These are phyloP conservation scores for Imleria badia DNA, from an alignment of 768 basidiomycete genomes.

Conservation along the genomic window DNA sequence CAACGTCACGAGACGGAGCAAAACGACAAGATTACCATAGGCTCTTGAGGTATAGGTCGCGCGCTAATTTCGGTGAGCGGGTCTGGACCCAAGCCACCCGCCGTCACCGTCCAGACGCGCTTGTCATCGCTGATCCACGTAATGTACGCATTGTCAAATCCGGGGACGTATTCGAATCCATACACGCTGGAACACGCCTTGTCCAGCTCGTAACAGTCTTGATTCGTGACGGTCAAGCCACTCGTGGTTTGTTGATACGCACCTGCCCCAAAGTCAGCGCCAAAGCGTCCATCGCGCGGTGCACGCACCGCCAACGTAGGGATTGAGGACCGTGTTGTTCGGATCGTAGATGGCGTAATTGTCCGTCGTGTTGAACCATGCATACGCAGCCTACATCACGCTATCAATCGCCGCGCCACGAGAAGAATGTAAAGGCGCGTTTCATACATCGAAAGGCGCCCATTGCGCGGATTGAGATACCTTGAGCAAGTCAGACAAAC, in stretches of 20 bases:
- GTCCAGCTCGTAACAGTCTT: constrained; percentile 46
- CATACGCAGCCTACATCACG: constrained; percentile 41
- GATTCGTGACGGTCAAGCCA: constrained; percentile 36
- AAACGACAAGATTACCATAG: constrained; percentile 45
- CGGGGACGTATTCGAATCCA: constrained; percentile 54
- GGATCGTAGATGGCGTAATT: constrained; percentile 39
- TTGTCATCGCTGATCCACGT: constrained; percentile 64
- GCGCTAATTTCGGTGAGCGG: constrained; percentile 48
- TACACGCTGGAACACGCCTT: constrained; percentile 45
- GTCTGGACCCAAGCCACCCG: constrained; percentile 51
- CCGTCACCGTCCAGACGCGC: constrained; percentile 56
- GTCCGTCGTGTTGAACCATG: constrained; percentile 36
- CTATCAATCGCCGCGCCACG: background rate
- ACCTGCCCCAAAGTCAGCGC: constrained; percentile 18
- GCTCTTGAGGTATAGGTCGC: constrained; percentile 67
- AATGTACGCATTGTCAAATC: constrained; percentile 57
- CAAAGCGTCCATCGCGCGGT: background rate
- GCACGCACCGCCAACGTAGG: constrained; percentile 43
- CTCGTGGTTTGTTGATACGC: constrained; percentile 43
- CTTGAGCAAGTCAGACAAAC: constrained; percentile 22
- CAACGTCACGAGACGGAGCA: background rate
- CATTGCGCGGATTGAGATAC: constrained; percentile 58
- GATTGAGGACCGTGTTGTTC: constrained; percentile 37
- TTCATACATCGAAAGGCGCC: constrained; percentile 36
- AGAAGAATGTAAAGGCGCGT: background rate